Evolutionary conservation across 805 yeast genomes (phyloP).

Genomic region (Kazachstania viticola): DNA sequence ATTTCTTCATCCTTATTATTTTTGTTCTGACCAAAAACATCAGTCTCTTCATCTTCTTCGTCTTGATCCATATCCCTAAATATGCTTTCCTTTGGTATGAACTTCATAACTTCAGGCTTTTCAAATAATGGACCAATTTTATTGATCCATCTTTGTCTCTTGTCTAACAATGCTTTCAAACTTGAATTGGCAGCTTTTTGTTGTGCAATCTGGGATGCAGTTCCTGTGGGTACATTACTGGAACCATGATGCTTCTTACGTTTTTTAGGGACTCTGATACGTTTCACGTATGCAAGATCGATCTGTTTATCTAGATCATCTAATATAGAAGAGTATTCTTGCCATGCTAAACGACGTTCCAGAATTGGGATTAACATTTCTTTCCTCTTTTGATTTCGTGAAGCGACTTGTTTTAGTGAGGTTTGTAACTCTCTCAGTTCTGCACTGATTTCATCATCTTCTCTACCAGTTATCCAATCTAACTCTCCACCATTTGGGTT

Average conservation of each 20-base stretch:
- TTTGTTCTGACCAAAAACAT: conserved; percentile 21
- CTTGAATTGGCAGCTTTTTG: conserved; percentile 72
- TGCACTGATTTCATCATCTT: conserved; percentile 88
- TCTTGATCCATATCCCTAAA: conserved; percentile 34
- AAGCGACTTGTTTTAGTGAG: conserved; percentile 49
- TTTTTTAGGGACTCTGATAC: conserved; percentile 59
- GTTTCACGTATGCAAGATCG: conserved; percentile 81
- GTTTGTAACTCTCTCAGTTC: conserved; percentile 68
- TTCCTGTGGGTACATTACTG: conserved; percentile 9
- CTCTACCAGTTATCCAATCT: conserved; percentile 65
- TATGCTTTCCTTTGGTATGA: conserved; percentile 56
- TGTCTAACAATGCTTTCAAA: conserved; percentile 67
- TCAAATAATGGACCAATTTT: conserved; percentile 83
- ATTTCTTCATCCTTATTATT: conserved; percentile 23
- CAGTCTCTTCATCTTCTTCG: conserved; percentile 26
- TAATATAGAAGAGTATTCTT: conserved; percentile 78
- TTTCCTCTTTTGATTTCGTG: conserved; percentile 57
- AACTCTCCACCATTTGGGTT: conserved; percentile 25
- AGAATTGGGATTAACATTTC: conserved; percentile 54
- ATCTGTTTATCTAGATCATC: conserved; percentile 95
- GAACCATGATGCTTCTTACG: conserved; percentile 27
- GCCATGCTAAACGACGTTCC: conserved; percentile 88
- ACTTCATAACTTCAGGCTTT: conserved; percentile 53
- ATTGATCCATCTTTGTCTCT: conserved; percentile 77
- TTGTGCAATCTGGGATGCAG: conserved; percentile 33